phyloP scores from a whole-genome alignment of 1,284 basidiomycete species.

The Mycosarcoma mackinlayi region DNA sequence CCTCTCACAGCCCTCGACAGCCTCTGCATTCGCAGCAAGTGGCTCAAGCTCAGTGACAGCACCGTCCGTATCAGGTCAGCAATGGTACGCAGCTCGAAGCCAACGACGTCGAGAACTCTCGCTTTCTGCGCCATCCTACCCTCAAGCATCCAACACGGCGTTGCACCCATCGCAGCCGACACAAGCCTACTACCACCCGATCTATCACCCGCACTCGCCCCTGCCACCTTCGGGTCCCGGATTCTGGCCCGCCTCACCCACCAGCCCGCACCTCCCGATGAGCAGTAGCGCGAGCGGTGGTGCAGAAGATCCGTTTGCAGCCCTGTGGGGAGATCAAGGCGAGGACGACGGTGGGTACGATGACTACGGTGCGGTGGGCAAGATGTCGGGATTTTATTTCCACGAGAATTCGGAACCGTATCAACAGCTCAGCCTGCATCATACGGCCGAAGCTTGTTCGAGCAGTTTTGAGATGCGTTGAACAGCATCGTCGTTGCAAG shows the following conservation, averaged over 20 bases:
- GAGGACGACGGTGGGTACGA: conserved; percentile 25
- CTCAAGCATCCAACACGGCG: neutral
- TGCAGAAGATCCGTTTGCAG: conserved; percentile 17
- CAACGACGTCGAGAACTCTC: conserved; percentile 37
- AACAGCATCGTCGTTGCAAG: neutral
- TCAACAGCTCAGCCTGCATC: conserved; percentile 71
- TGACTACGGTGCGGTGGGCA: conserved; percentile 40
- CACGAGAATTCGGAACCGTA: conserved; percentile 89
- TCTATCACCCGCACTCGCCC: conserved; percentile 34
- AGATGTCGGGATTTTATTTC: conserved; percentile 90
- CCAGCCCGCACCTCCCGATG: conserved; percentile 15
- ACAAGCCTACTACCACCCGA: conserved; percentile 24
- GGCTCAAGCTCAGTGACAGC: neutral
- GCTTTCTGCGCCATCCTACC: conserved; percentile 14
- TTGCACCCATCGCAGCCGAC: neutral
- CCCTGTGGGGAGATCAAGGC: conserved; percentile 12
- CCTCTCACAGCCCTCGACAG: neutral
- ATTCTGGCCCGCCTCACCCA: conserved; percentile 40
- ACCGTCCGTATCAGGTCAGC: conserved; percentile 17
- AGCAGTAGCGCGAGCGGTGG: neutral
- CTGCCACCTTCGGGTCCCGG: conserved; percentile 21
- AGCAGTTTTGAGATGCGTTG: conserved; percentile 70
- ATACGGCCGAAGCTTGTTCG: conserved; percentile 66
- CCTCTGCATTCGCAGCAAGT: neutral
- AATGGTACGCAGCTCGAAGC: conserved; percentile 46